phyloP scores from a whole-genome alignment of 176 grass and related monocot species.

The Triticum turgidum region DNA sequence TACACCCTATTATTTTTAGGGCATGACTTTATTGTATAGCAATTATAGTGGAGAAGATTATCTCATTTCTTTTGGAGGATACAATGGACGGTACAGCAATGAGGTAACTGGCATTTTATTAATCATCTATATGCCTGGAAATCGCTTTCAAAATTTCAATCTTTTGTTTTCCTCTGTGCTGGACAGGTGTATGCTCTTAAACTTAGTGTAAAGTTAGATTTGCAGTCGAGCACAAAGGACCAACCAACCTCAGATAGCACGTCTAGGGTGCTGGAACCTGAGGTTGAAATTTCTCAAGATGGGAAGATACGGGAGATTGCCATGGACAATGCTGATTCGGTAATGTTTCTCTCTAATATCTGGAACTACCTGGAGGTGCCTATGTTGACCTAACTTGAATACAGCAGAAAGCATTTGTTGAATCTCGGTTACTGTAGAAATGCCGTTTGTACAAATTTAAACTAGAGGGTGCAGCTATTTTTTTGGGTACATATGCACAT shows the following conservation, averaged over 20 bases:
- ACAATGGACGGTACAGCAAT: conserved; percentile 93
- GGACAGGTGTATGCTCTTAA: conserved; percentile 84
- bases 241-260: conserved; percentile 45
- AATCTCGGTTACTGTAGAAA: neutral
- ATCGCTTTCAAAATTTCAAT: conserved; percentile 18
- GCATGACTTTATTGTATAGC: conserved; percentile 76
- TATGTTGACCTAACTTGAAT: neutral
- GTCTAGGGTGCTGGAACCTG: conserved; percentile 60
- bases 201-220: conserved; percentile 67
- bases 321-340: conserved; percentile 72
- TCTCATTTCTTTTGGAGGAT: conserved; percentile 97
- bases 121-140: conserved; percentile 24
- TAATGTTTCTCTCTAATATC: conserved; percentile 10
- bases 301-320: conserved; percentile 94
- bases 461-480: neutral
- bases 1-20: conserved; percentile 45
- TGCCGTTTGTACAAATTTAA: neutral
- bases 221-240: conserved; percentile 44
- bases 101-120: conserved; percentile 56
- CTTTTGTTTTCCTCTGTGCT: conserved; percentile 15
- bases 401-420: neutral
- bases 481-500: neutral
- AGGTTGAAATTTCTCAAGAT: conserved; percentile 79
- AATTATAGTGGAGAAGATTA: conserved; percentile 84
- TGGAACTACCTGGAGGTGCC: neutral